Percentiles rank a stretch among this genome's conserved stretches.
Evolutionary conservation across 371 early-diverging fungal species (phyloP).

Genomic region (Mortierella sp.): DNA sequence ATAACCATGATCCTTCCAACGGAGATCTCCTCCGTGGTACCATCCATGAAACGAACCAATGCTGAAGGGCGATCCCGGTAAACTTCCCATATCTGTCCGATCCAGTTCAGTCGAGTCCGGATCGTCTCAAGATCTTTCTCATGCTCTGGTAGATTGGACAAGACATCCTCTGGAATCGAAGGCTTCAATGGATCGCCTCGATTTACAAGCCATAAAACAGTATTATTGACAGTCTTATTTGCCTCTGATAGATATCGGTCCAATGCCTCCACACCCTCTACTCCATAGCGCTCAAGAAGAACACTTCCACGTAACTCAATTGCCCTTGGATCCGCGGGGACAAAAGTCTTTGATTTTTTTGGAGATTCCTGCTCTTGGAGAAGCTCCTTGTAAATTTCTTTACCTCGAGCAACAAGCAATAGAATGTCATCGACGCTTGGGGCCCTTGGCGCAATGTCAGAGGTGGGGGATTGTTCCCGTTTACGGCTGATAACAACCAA

Average conservation of each 20-base stretch:
- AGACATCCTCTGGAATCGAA: constrained; percentile 29
- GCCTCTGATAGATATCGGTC: constrained; percentile 54
- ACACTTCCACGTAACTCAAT: constrained; percentile 36
- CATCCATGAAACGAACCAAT: constrained; percentile 58
- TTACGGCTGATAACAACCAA: constrained; percentile 52
- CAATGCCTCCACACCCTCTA: constrained; percentile 55
- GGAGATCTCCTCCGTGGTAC: constrained; percentile 44
- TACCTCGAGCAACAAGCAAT: constrained; percentile 41
- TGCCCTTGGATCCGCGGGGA: constrained; percentile 12
- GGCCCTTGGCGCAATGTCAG: constrained; percentile 51
- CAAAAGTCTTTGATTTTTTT: background rate
- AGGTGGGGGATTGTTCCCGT: constrained; percentile 43
- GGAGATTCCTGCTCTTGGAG: constrained; percentile 1
- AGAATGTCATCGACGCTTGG: constrained; percentile 52
- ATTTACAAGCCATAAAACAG: constrained; percentile 34
- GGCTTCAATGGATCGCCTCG: constrained; percentile 42
- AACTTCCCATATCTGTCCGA: constrained; percentile 60
- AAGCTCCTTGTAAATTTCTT: constrained; percentile 44
- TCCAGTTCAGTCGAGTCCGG: constrained; percentile 56
- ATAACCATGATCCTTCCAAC: constrained; percentile 58
- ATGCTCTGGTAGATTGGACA: constrained; percentile 28
- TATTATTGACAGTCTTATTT: constrained; percentile 40
- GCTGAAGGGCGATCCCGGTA: constrained; percentile 52
- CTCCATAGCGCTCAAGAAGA: constrained; percentile 45
- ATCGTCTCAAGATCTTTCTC: constrained; percentile 47